Conservation (phyloP, 2,329 filamentous ascomycete genomes). For the Pestalotiopsis sp. region DNA sequence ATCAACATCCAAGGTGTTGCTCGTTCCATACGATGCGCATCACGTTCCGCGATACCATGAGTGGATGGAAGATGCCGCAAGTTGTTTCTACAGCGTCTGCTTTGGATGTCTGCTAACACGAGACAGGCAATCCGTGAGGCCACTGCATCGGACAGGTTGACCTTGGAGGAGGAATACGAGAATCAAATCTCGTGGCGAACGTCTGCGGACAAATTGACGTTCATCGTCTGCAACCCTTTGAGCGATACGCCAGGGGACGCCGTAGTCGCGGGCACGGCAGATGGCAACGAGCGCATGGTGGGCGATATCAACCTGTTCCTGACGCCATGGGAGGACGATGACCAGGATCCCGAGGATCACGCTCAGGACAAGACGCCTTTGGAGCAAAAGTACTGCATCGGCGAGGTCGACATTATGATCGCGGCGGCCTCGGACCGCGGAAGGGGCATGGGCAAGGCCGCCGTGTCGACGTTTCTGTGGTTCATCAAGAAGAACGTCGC, state of each 20-base stretch:
- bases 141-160: conserved; percentile 86
- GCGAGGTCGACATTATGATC: conserved; percentile 37
- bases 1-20: conserved; percentile 64
- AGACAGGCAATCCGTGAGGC: conserved; percentile 75
- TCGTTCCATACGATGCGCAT: conserved; percentile 82
- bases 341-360: conserved; percentile 27
- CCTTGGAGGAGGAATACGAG: conserved; percentile 78
- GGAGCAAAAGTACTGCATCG: conserved; percentile 34
- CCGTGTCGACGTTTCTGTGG: conserved; percentile 68
- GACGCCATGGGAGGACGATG: conserved; percentile 57
- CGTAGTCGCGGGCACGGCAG: conserved; percentile 47
- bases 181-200: conserved; percentile 90
- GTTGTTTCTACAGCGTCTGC: conserved; percentile 13
- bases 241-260: neutral
- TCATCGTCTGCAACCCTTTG: conserved; percentile 73
- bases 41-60: conserved; percentile 84
- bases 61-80: conserved; percentile 87
- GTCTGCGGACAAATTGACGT: conserved; percentile 87
- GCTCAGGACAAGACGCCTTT: conserved; percentile 9
- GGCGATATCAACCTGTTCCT: conserved; percentile 86
- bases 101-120: neutral
- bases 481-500: conserved; percentile 64
- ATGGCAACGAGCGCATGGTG: conserved; percentile 62
- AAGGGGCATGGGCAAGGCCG: conserved; percentile 33
- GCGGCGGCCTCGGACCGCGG: conserved; percentile 25